Evolutionary conservation across 345 rosid species (phyloP), one percentile per base, ranked within the genome.

Genomic region (Carallia pectinifolia): DNA sequence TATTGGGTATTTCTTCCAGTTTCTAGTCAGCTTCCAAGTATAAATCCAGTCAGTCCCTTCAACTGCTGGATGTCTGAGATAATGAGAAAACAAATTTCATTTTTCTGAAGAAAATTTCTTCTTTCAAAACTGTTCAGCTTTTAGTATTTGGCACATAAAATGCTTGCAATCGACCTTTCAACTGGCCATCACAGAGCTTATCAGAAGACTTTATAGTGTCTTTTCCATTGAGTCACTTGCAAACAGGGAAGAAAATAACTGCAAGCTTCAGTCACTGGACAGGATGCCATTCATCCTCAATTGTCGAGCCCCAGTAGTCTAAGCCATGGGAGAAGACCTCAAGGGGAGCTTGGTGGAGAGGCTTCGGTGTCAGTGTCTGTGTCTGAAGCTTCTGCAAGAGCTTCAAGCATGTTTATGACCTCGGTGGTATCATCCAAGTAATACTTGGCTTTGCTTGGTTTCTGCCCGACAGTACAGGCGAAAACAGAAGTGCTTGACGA

Each of bases 371-470:
- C 63, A 39, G 82, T 12, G 50, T 44, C 72, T 31, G 62, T 54
- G 23, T 81, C 84, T 23, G 91, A 89, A 53, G 88, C 90, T 62
- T 84, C 86, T 1, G 91, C 88, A 7, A 89, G 89, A 7, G 85
- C 84, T 27, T 73, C 80, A 4, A 89, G 91, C 89, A 85, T 84
- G 71, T 53, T 76, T 61, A 89, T 75, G 27, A 87, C 91, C 17
- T 84, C 91, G 27, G 62, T 27, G 5, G 91, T 67, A 70, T 89
- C 92, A 30, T 89, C 96, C 75, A 93, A 67, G 74, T 91, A 93
- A 77, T 93, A 93, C 80, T 84, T 93, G 62, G 98, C 98, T 83
- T 93, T 93, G 84, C 98, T 93, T 56, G 98, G 98, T 81, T 93
- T 93, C 80, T 93, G 98, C 13, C 90, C 97, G n/a, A 93, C 98